Evolutionary conservation across 495 filamentous ascomycete genomes (phyloP).

Genomic region (Neurospora sp.): DNA sequence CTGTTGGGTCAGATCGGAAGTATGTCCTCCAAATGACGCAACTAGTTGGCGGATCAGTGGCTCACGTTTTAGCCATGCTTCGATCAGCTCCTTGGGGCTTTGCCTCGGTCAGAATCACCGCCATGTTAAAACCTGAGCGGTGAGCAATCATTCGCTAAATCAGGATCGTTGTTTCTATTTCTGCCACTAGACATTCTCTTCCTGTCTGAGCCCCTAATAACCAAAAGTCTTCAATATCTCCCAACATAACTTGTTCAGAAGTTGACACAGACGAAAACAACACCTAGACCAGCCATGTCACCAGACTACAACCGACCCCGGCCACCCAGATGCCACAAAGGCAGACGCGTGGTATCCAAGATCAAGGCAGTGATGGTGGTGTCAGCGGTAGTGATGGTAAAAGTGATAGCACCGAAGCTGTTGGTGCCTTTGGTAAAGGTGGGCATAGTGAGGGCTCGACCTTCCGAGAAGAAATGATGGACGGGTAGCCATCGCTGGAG

Average conservation of each 20-base stretch:
- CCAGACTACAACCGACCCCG: not conserved
- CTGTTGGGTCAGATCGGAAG: not conserved
- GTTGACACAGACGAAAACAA: not conserved
- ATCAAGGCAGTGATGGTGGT: not conserved
- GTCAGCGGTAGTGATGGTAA: not conserved
- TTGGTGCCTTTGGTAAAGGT: not conserved
- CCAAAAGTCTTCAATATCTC: rapidly evolving
- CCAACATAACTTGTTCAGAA: not conserved
- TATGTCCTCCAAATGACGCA: not conserved
- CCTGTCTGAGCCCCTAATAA: not conserved
- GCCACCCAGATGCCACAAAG: not conserved
- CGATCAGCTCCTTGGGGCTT: not conserved
- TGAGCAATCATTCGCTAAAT: not conserved
- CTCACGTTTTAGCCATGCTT: not conserved
- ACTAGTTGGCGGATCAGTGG: not conserved
- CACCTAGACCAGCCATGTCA: not conserved
- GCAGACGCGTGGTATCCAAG: not conserved
- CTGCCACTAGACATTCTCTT: not conserved
- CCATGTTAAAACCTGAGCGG: not conserved
- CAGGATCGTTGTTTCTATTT: not conserved
- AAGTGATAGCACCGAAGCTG: not conserved
- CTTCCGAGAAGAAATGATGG: not conserved
- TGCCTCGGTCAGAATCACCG: too few relatives aligned
- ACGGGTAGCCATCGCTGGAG: not conserved
- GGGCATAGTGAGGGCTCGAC: not conserved